Conservation (phyloP, 352 stramenopile genomes). For the Blastocystis sp. region DNA sequence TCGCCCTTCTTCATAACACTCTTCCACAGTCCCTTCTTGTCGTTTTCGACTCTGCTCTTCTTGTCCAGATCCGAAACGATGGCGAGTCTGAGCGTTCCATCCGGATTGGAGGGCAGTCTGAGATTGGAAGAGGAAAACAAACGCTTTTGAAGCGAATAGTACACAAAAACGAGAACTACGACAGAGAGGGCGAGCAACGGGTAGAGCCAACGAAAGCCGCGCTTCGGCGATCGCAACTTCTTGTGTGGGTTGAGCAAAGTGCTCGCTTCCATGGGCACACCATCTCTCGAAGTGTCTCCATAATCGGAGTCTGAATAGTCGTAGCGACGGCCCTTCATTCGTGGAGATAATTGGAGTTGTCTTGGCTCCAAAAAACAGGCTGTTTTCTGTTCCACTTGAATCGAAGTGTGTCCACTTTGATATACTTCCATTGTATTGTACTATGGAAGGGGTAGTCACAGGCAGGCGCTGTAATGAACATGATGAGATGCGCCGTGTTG, state of each 20-base stretch:
- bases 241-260: background rate
- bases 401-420: too few species aligned
- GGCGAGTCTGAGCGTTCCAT: constrained; percentile 71
- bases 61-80: constrained; percentile 92
- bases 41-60: constrained; percentile 81
- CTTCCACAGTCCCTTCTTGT: constrained; percentile 84
- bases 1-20: constrained; percentile 86
- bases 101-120: constrained; percentile 5
- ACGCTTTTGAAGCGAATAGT: background rate
- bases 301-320: constrained; percentile 1
- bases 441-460: background rate
- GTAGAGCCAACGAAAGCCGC: background rate
- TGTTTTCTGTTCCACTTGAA: background rate
- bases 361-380: background rate
- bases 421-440: background rate
- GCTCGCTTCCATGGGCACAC: background rate
- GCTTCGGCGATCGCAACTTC: background rate
- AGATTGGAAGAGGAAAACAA: constrained; percentile 7
- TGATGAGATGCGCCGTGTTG: too few species aligned
- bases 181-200: background rate
- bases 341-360: background rate
- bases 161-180: constrained; percentile 1
- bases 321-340: constrained; percentile 54
- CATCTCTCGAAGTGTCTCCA: background rate
- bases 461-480: background rate